phyloP scores from a whole-genome alignment of 768 basidiomycete genomes.

The Termitomyces sp. region DNA sequence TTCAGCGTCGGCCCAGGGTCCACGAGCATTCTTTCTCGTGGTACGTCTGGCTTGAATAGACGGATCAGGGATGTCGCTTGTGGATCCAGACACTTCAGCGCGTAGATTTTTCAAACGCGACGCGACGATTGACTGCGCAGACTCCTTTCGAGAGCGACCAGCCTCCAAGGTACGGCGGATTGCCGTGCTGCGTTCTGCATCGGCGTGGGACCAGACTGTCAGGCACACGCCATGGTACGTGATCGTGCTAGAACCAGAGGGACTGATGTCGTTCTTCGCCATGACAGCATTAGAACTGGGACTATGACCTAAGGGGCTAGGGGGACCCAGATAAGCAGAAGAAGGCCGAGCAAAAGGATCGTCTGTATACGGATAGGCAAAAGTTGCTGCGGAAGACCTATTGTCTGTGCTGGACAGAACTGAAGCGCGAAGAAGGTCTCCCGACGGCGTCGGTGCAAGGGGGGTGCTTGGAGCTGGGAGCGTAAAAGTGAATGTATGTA shows the following conservation, averaged over 20 bases:
- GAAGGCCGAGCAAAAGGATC: conserved; percentile 79
- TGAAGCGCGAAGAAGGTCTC: conserved; percentile 68
- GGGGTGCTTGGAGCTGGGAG: conserved; percentile 74
- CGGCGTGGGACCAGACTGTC: conserved; percentile 94
- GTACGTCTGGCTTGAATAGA: conserved; percentile 50
- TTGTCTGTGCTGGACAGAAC: conserved; percentile 61
- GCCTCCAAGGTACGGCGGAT: conserved; percentile 82
- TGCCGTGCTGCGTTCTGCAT: conserved; percentile 77
- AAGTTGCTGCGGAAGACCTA: conserved; percentile 63
- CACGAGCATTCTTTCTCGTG: conserved; percentile 53
- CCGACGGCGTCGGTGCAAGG: conserved; percentile 66
- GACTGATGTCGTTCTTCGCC: conserved; percentile 24
- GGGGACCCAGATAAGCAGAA: conserved; percentile 74
- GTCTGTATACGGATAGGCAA: conserved; percentile 67
- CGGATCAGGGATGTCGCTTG: conserved; percentile 45
- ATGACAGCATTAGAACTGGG: conserved; percentile 27
- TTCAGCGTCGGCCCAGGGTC: conserved; percentile 69
- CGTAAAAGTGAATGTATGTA: conserved; percentile 88
- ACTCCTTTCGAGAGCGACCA: conserved; percentile 72
- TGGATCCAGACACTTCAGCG: conserved; percentile 41
- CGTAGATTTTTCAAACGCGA: conserved; percentile 63
- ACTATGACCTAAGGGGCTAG: conserved; percentile 52
- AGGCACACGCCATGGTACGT: conserved; percentile 90
- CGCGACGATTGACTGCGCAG: conserved; percentile 64
- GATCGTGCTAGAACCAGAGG: conserved; percentile 39